These are phyloP conservation scores for Tricholomella constricta DNA, from an alignment of 768 basidiomycete species.

Conservation along the genomic window DNA sequence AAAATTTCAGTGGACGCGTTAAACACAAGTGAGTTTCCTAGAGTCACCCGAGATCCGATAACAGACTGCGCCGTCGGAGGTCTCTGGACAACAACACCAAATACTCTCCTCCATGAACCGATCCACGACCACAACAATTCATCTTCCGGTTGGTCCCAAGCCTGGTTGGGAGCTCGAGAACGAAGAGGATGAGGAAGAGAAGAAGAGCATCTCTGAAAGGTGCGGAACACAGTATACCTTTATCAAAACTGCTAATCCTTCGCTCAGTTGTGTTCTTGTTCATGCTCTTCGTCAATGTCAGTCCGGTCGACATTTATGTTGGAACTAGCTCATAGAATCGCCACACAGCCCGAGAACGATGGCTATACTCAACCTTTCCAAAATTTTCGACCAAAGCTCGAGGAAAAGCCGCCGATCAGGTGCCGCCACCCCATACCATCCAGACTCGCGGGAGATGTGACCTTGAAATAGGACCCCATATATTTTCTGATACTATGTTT, in stretches of 20 bases:
- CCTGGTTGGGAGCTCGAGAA: constrained; percentile 63
- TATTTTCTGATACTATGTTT: constrained; percentile 65
- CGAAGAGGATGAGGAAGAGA: constrained; percentile 43
- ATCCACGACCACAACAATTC: constrained; percentile 19
- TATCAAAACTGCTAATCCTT: constrained; percentile 1
- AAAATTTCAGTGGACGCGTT: background rate
- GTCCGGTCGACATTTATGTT: constrained; percentile 14
- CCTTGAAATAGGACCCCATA: constrained; percentile 74
- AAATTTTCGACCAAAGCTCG: constrained; percentile 70
- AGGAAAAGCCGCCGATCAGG: constrained; percentile 51
- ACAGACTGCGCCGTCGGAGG: constrained; percentile 2
- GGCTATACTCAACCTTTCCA: constrained; percentile 67
- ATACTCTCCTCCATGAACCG: constrained; percentile 14
- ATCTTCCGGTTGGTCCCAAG: constrained; percentile 56
- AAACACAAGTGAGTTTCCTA: background rate
- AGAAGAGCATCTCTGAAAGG: constrained; percentile 63
- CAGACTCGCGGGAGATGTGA: constrained; percentile 68
- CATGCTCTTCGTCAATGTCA: constrained; percentile 75
- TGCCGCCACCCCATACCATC: constrained; percentile 67
- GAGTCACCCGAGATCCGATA: constrained; percentile 16
- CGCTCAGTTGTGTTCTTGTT: constrained; percentile 55
- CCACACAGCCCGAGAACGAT: constrained; percentile 64
- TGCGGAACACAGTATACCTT: constrained; percentile 17
- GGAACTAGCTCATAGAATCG: constrained; percentile 12
- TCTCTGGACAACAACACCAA: constrained; percentile 19